These are phyloP conservation scores for Aspergillus luchuensis DNA, from an alignment of 2,329 filamentous ascomycete species.

Conservation along the genomic window DNA sequence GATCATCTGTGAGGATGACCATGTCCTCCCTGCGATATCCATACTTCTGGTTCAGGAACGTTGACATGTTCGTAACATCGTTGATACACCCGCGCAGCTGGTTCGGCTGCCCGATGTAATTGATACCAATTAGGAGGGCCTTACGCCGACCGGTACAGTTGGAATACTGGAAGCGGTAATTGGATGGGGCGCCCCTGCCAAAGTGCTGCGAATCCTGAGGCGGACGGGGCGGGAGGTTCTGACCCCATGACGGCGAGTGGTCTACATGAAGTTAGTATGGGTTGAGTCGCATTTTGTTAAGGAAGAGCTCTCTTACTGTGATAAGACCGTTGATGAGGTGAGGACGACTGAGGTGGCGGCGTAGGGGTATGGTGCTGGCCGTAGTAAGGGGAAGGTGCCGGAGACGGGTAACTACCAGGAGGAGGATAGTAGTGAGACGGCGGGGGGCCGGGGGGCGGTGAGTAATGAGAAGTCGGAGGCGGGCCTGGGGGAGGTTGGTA, in stretches of 20 bases:
- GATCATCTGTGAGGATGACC: constrained; percentile 94
- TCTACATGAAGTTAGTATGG: constrained; percentile 31
- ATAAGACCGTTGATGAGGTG: constrained; percentile 17
- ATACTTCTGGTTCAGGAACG: constrained; percentile 80
- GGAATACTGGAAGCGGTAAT: constrained; percentile 90
- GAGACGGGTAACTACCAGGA: constrained; percentile 6
- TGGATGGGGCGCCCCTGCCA: constrained; percentile 75
- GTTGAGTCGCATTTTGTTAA: too few species aligned
- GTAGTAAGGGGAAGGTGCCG: constrained; percentile 14
- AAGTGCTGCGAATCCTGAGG: constrained; percentile 70
- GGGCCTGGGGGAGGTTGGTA: constrained; percentile 11
- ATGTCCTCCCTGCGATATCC: constrained; percentile 94
- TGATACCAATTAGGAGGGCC: constrained; percentile 89
- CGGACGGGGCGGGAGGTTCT: constrained; percentile 65
- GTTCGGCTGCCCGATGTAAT: constrained; percentile 89
- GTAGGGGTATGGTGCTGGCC: constrained; percentile 18
- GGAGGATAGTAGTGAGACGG: constrained; percentile 14
- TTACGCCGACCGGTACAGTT: constrained; percentile 85
- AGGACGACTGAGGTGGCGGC: constrained; percentile 20
- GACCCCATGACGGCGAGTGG: constrained; percentile 56
- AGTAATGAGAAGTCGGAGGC: constrained; percentile 10
- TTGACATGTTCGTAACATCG: constrained; percentile 94
- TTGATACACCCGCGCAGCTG: constrained; percentile 93
- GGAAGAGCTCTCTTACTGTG: constrained; percentile 15
- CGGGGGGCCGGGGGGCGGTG: constrained; percentile 11